phyloP scores from a whole-genome alignment of 768 basidiomycete species.

The Strobilomyces dryophilus region DNA sequence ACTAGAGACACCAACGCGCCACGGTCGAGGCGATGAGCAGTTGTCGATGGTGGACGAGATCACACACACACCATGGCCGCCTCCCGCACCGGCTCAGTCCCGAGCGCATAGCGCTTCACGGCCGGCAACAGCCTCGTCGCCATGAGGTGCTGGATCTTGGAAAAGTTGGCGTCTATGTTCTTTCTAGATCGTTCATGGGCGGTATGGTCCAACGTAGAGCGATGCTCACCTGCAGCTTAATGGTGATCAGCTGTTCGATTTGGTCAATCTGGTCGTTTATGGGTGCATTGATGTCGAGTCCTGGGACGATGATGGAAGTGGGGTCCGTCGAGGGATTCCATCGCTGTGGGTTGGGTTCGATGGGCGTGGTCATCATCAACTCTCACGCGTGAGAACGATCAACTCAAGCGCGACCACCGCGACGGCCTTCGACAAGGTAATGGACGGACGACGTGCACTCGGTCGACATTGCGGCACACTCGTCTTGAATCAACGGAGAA shows the following conservation, averaged over 20 bases:
- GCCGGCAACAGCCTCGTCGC: slow-evolving; percentile 79
- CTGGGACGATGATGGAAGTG: slow-evolving; percentile 60
- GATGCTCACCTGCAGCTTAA: slow-evolving; percentile 72
- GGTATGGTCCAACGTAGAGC: background rate
- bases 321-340: slow-evolving; percentile 69
- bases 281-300: slow-evolving; percentile 65
- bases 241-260: slow-evolving; percentile 92
- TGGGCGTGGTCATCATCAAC: slow-evolving; percentile 31
- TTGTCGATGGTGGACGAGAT: slow-evolving; percentile 16
- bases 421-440: no score
- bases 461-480: no score
- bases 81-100: slow-evolving; percentile 83
- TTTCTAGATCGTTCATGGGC: slow-evolving; percentile 29
- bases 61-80: slow-evolving; percentile 71
- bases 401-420: background rate
- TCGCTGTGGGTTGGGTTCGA: slow-evolving; percentile 59
- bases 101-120: slow-evolving; percentile 85
- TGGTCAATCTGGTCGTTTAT: slow-evolving; percentile 85
- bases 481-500: no score
- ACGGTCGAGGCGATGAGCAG: background rate
- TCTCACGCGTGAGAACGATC: background rate
- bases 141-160: slow-evolving; percentile 81
- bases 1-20: slow-evolving; percentile 42
- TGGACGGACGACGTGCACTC: no score
- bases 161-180: slow-evolving; percentile 93